Evolutionary conservation across 2,329 filamentous ascomycete species (phyloP).

Genomic region (Aspergillus alliaceus): DNA sequence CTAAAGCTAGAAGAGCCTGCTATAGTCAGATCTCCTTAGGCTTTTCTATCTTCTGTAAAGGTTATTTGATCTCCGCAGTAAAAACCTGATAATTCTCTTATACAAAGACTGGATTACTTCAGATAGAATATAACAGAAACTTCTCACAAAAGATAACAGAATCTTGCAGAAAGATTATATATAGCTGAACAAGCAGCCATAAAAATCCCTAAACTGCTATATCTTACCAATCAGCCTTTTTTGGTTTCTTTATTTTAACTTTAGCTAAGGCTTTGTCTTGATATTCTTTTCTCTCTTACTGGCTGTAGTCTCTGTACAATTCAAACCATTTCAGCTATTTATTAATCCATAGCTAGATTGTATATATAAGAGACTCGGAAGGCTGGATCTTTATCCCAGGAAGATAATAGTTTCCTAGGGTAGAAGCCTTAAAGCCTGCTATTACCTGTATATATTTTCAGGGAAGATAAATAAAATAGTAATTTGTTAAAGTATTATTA

Average conservation of each 20-base stretch:
- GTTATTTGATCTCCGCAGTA: neutral
- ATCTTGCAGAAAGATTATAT: neutral
- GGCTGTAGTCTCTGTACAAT: neutral
- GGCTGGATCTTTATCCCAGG: neutral
- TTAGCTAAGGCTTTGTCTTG: too few species aligned
- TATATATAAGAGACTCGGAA: neutral
- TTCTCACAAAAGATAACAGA: neutral
- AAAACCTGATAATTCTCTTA: neutral
- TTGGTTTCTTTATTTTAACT: neutral
- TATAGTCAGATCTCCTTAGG: neutral
- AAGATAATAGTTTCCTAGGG: neutral
- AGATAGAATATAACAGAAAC: neutral
- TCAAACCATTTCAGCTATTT: neutral
- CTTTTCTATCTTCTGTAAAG: neutral
- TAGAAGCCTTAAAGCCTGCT: neutral
- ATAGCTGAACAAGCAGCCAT: neutral
- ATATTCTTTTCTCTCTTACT: neutral
- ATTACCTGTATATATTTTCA: neutral
- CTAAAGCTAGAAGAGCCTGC: neutral
- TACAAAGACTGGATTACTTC: neutral
- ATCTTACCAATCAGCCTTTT: neutral
- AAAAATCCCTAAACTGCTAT: neutral
- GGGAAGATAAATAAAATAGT: neutral
- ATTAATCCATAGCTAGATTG: neutral
- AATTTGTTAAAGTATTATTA: too few species aligned